Base-by-base conservation (phyloP, 2,329 filamentous ascomycete species). In the Cryoendolithus antarcticus region DNA sequence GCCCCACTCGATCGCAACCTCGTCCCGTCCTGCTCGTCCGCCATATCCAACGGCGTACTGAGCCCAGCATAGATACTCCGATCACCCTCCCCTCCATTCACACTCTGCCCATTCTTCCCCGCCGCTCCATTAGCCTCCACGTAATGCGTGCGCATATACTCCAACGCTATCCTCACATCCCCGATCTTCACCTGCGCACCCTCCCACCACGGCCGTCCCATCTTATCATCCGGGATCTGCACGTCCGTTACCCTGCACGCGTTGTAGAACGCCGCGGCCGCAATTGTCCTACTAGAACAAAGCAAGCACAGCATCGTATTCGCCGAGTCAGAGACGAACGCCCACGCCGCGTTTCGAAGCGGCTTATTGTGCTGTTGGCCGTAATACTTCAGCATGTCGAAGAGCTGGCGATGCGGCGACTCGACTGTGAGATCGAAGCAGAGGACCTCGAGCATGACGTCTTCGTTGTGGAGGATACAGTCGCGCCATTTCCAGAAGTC, bases 401-500 rank as follows among this genome's bases (percentile, higher is more conserved):
- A 91, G 21, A 96, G 75, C 42, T 81, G 75, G 42, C 80, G 78
- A 59, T 96, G 91, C 0, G 91, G 89, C 44, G 86, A 84, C 49
- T 93, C 83, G 21, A 95, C 71, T 61, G 88, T 85, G 34, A 98
- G 70, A 58, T 98, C 91, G 60, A 98, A 98, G 44, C 88, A 96
- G 11, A 98, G 70, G 34, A 78, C 77, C 60, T 96, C 91, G 10
- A 98, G 72, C 66, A 98, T 82, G 32, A 89, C 69, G 58, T 96
- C 91, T 63, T 98, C 91, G 56, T 93, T 86, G 48, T 82, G 80
- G 9, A 96, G 67, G 41, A 98, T 93, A 42, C 82, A 91, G 57
- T 98, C 91, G 44, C 86, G 77, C 91, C 91, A 98, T 54, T 83
- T 77, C 91, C 91, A 98, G 59, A 91, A 98, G 57, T 98, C 91